These are phyloP conservation scores for Chlamydomonas schloesseri DNA, from an alignment of 139 green algal species.

Conservation along the genomic window DNA sequence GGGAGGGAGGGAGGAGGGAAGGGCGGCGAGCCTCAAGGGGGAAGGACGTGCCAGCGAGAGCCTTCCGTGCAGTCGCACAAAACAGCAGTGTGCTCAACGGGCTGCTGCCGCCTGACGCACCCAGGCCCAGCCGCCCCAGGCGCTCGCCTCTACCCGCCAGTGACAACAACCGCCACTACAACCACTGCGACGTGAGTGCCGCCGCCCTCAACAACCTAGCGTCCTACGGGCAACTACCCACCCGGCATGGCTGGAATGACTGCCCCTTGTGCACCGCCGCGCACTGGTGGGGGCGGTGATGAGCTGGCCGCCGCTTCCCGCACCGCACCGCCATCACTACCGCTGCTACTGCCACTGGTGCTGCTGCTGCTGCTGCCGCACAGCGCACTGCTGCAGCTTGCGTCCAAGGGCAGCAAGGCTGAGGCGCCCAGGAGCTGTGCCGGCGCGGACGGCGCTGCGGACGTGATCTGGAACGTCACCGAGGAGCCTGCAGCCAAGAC, in stretches of 20 bases:
- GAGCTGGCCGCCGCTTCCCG: not conserved
- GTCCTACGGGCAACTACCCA: no score
- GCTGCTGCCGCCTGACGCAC: no score
- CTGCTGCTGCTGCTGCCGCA: not conserved
- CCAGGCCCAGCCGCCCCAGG: no score
- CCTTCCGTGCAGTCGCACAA: no score
- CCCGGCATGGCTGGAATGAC: not conserved
- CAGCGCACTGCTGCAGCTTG: not conserved
- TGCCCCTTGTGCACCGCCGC: not conserved
- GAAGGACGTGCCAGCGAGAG: no score
- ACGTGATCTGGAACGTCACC: not conserved
- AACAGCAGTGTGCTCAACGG: no score
- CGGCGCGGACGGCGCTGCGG: not conserved
- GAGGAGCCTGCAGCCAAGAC: not conserved
- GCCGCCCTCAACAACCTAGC: no score
- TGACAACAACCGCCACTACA: no score
- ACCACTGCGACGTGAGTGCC: no score
- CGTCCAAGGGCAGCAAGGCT: not conserved
- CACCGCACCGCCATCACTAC: not conserved
- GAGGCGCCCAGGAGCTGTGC: not conserved
- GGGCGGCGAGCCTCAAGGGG: no score
- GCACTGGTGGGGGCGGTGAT: not conserved
- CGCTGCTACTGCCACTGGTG: not conserved
- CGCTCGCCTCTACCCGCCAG: no score
- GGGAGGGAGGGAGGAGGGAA: no score